Conservation (phyloP, 805 yeast genomes). For the Hanseniaspora hatyaiensis region DNA sequence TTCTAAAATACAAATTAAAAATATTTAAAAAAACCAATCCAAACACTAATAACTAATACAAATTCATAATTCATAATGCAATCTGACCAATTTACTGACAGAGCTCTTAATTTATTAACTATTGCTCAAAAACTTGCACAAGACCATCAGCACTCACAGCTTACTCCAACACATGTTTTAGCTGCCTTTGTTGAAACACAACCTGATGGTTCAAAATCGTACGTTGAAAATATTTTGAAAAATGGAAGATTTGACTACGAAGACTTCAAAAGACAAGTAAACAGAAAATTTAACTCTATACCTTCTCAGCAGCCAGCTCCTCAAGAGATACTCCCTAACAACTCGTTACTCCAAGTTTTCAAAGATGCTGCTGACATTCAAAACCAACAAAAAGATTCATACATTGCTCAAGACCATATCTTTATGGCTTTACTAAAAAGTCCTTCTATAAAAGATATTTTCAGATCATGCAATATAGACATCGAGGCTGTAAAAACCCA, state of each 20-base stretch:
- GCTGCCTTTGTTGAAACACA: slow-evolving; percentile 73
- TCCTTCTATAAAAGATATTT: slow-evolving; percentile 49
- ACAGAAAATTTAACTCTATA: slow-evolving; percentile 65
- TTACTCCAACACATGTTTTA: slow-evolving; percentile 76
- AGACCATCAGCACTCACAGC: slow-evolving; percentile 72
- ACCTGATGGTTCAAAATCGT: slow-evolving; percentile 46
- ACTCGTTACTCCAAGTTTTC: slow-evolving; percentile 64
- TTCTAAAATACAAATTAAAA: too few relatives aligned
- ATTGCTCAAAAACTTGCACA: slow-evolving; percentile 71
- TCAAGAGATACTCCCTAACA: slow-evolving; percentile 60
- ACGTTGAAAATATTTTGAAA: slow-evolving; percentile 70
- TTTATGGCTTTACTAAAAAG: slow-evolving; percentile 78
- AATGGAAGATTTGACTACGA: slow-evolving; percentile 84
- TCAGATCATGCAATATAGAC: slow-evolving; percentile 61
- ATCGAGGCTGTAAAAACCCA: slow-evolving; percentile 65
- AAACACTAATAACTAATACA: not conserved
- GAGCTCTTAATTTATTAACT: slow-evolving; percentile 72
- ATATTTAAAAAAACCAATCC: too few relatives aligned
- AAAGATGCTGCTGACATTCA: slow-evolving; percentile 66
- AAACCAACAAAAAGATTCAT: slow-evolving; percentile 79
- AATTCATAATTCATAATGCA: slow-evolving; percentile 30
- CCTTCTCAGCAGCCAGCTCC: slow-evolving; percentile 91
- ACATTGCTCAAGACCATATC: slow-evolving; percentile 88
- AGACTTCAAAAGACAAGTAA: slow-evolving; percentile 64
- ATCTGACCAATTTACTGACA: slow-evolving; percentile 76